phyloP scores from a whole-genome alignment of 2,329 filamentous ascomycete species.

The Trichothecium sympodiale region DNA sequence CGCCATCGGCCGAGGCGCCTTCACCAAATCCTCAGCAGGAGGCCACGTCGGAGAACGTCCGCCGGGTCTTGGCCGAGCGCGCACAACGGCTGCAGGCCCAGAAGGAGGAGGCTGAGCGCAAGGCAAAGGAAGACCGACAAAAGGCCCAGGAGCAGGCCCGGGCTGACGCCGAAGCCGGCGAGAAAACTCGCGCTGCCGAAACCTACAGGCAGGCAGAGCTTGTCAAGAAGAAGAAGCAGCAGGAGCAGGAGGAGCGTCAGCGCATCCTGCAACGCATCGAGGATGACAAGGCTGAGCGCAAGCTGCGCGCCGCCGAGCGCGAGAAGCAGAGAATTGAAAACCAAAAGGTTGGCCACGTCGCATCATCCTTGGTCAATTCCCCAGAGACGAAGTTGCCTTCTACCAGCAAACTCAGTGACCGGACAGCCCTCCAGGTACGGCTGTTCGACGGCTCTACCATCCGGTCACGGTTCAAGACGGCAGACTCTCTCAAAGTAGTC shows the following conservation, averaged over 20 bases:
- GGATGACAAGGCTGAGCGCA: constrained; percentile 61
- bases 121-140: constrained; percentile 37
- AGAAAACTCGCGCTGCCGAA: constrained; percentile 15
- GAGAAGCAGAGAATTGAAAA: constrained; percentile 26
- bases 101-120: constrained; percentile 32
- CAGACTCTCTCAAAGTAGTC: constrained; percentile 55
- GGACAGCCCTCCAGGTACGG: constrained; percentile 59
- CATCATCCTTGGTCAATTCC: constrained; percentile 17
- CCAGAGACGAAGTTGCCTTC: constrained; percentile 20
- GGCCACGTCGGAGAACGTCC: constrained; percentile 20
- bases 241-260: constrained; percentile 56
- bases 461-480: constrained; percentile 57
- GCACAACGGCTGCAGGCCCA: constrained; percentile 31
- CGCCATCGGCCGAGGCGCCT: constrained; percentile 8
- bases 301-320: constrained; percentile 39
- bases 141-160: constrained; percentile 35
- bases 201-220: constrained; percentile 39
- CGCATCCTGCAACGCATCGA: constrained; percentile 67
- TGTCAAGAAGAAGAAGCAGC: constrained; percentile 52
- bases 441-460: constrained; percentile 78
- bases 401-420: constrained; percentile 15
- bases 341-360: constrained; percentile 17
- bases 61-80: constrained; percentile 37
- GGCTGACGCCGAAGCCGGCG: constrained; percentile 24
- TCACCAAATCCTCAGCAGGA: constrained; percentile 11